A percentile compares a stretch with the other conserved stretches of the same genome.
Conservation (phyloP, 805 yeast species). For the Starmerella bacillaris region DNA sequence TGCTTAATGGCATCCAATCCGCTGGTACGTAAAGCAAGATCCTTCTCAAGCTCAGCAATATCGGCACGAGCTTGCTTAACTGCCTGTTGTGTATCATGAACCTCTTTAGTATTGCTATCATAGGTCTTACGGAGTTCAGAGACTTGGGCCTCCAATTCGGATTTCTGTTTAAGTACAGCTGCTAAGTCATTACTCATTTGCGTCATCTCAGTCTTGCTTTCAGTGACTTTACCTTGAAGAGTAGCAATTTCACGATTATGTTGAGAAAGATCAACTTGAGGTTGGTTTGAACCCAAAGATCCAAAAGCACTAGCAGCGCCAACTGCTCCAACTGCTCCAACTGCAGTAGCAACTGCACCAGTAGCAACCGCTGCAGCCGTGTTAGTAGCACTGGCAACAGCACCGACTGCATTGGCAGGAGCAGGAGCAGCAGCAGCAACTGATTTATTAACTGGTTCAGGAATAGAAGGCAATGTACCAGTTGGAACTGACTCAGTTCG, state of each 20-base stretch:
- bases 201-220: slow-evolving; percentile 7
- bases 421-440: slow-evolving; percentile 56
- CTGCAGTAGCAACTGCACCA: background rate
- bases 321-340: background rate
- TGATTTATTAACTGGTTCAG: too few species aligned
- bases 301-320: background rate
- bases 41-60: slow-evolving; percentile 18
- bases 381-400: background rate
- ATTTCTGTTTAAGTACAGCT: slow-evolving; percentile 46
- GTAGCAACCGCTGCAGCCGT: background rate
- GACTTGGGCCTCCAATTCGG: slow-evolving; percentile 57
- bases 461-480: too few species aligned
- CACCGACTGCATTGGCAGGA: background rate
- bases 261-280: too few species aligned
- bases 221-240: background rate
- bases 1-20: slow-evolving; percentile 16
- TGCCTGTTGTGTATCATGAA: slow-evolving; percentile 48
- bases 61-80: slow-evolving; percentile 43
- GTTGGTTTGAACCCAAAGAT: slow-evolving; percentile 22
- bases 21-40: slow-evolving; percentile 15
- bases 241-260: background rate
- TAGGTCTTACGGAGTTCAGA: slow-evolving; percentile 47
- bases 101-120: slow-evolving; percentile 61
- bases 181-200: slow-evolving; percentile 57
- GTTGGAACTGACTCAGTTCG: slow-evolving; percentile 26